Evolutionary conservation across 441 rosid genomes (phyloP).

Genomic region (Viola pubescens): DNA sequence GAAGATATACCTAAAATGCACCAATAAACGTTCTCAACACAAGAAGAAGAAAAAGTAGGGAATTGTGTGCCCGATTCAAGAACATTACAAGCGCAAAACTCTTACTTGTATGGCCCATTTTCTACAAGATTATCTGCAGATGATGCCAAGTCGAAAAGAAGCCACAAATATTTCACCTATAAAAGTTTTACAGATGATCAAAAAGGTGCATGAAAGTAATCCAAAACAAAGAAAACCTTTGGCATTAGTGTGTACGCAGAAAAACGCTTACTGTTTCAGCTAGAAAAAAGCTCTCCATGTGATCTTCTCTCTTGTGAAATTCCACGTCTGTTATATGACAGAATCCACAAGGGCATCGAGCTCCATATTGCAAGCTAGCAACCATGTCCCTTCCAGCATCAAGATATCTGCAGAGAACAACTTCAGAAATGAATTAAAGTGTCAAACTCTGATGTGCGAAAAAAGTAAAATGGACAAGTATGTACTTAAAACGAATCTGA

Average conservation of each 20-base stretch:
- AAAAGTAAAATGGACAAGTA: neutral
- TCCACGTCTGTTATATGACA: slow-evolving; percentile 96
- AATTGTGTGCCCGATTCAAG: slow-evolving; percentile 7
- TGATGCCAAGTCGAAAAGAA: slow-evolving; percentile 88
- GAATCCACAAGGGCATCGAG: slow-evolving; percentile 92
- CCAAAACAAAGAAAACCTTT: neutral
- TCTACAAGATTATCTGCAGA: slow-evolving; percentile 91
- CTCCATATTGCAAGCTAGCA: slow-evolving; percentile 95
- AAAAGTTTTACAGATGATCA: slow-evolving; percentile 3
- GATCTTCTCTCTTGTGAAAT: slow-evolving; percentile 80
- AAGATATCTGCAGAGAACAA: slow-evolving; percentile 52
- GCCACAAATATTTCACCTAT: slow-evolving; percentile 95
- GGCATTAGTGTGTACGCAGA: slow-evolving; percentile 7
- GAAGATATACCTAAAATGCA: slow-evolving; percentile 59
- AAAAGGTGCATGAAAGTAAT: neutral
- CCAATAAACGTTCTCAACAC: neutral
- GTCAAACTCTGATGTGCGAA: neutral
- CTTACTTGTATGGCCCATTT: slow-evolving; percentile 97
- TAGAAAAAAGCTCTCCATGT: slow-evolving; percentile 99
- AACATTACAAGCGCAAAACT: slow-evolving; percentile 11
- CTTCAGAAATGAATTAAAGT: neutral
- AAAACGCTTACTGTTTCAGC: slow-evolving; percentile 78
- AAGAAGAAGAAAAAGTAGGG: neutral
- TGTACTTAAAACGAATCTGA: slow-evolving; percentile 12
- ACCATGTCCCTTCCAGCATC: slow-evolving; percentile 93